Evolutionary conservation across 192 early-diverging fungal species (phyloP).

Genomic region (Kickxella alabastrina): DNA sequence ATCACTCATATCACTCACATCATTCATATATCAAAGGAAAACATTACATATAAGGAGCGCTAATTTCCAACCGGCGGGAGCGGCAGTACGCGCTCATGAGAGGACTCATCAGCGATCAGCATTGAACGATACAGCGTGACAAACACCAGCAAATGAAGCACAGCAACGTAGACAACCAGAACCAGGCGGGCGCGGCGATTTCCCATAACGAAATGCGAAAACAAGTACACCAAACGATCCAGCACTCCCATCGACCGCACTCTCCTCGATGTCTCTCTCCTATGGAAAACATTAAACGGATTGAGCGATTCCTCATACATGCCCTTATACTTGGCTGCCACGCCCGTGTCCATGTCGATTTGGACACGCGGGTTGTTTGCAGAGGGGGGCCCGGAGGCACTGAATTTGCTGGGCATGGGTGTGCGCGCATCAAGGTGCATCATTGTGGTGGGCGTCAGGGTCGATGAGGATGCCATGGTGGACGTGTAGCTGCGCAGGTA

Average conservation of each 20-base stretch:
- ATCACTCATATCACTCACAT: not conserved
- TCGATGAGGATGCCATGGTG: conserved; percentile 11
- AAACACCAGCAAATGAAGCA: conserved; percentile 79
- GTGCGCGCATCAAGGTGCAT: conserved; percentile 10
- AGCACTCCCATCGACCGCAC: conserved; percentile 71
- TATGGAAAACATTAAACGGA: conserved; percentile 82
- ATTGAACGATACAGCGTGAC: conserved; percentile 57
- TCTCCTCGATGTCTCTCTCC: conserved; percentile 66
- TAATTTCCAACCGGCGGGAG: too few relatives aligned
- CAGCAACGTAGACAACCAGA: conserved; percentile 13
- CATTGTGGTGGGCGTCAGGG: conserved; percentile 10
- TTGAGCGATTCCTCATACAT: conserved; percentile 88
- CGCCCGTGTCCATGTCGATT: conserved; percentile 36
- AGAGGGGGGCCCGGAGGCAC: not conserved
- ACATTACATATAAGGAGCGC: too few relatives aligned
- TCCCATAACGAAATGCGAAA: conserved; percentile 32
- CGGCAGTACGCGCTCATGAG: conserved; percentile 1
- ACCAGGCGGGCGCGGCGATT: conserved; percentile 26
- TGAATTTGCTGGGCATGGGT: conserved; percentile 42
- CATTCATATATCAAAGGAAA: not conserved
- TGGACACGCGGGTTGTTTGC: not conserved
- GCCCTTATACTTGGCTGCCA: conserved; percentile 63
- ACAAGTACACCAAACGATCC: conserved; percentile 61
- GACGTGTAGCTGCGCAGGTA: conserved; percentile 74
- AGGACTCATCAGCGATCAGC: conserved; percentile 15